phyloP scores from a whole-genome alignment of 306 rosid species.

The Crotalaria pallida region DNA sequence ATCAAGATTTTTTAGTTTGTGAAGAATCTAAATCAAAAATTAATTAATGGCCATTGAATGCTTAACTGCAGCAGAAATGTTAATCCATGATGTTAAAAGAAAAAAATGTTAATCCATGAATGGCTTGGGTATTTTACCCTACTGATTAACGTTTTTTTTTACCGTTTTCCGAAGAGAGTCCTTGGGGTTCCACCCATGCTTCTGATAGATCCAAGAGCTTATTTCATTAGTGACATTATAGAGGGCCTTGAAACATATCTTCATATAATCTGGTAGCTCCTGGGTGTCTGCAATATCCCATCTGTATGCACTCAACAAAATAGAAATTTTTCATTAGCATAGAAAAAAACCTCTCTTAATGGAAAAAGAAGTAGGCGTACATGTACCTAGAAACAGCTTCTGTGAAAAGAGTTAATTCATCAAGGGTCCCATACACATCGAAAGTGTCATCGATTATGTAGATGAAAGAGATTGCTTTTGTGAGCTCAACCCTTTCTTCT shows the following conservation, averaged over 20 bases:
- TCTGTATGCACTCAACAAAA: no score
- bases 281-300: slow-evolving; percentile 47
- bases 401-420: slow-evolving; percentile 55
- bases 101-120: no score
- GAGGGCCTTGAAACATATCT: slow-evolving; percentile 44
- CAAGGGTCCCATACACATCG: slow-evolving; percentile 53
- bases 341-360: no score
- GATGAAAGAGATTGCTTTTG: slow-evolving; percentile 59
- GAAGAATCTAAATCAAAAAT: no score
- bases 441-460: slow-evolving; percentile 64
- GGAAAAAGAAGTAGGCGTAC: not conserved
- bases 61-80: no score
- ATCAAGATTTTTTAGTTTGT: no score
- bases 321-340: no score
- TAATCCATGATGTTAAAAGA: no score
- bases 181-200: slow-evolving; percentile 49
- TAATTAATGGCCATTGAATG: no score
- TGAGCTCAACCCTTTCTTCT: slow-evolving; percentile 57
- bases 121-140: no score
- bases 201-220: slow-evolving; percentile 34
- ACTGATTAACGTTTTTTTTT: no score
- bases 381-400: slow-evolving; percentile 57
- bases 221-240: slow-evolving; percentile 45
- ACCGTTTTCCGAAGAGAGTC: slow-evolving; percentile 31
- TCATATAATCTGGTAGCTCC: slow-evolving; percentile 50